Evolutionary conservation across 2,329 filamentous ascomycete genomes (phyloP).

Genomic region (Lasiodiplodia theobromae): DNA sequence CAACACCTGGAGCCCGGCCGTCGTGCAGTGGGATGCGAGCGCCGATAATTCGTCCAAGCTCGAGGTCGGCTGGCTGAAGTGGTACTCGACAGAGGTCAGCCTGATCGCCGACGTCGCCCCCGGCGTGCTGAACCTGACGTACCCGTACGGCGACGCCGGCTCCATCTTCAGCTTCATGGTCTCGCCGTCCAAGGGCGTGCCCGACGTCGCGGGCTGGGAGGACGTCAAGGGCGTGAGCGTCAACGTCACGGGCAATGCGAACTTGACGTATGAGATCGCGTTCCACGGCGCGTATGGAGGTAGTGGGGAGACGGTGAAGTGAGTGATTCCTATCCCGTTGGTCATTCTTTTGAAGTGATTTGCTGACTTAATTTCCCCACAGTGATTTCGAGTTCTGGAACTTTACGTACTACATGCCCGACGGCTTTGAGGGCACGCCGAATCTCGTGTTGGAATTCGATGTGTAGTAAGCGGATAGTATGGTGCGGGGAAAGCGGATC

Average conservation of each 20-base stretch:
- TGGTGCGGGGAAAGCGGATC: neutral
- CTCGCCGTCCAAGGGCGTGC: slow-evolving; percentile 54
- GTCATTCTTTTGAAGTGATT: no score
- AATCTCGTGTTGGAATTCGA: slow-evolving; percentile 39
- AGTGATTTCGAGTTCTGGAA: slow-evolving; percentile 53
- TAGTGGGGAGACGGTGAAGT: slow-evolving; percentile 46
- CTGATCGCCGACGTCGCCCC: slow-evolving; percentile 52
- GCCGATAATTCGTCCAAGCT: slow-evolving; percentile 41
- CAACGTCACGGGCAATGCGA: slow-evolving; percentile 54
- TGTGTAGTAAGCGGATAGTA: neutral
- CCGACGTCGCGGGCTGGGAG: slow-evolving; percentile 54
- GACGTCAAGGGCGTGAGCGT: slow-evolving; percentile 60
- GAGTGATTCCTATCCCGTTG: slow-evolving; percentile 32
- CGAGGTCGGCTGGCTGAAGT: slow-evolving; percentile 40
- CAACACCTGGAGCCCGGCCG: slow-evolving; percentile 64
- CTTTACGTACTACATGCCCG: slow-evolving; percentile 50
- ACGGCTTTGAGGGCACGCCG: slow-evolving; percentile 38
- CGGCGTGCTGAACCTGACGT: slow-evolving; percentile 57
- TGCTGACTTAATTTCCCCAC: slow-evolving; percentile 1
- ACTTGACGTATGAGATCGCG: slow-evolving; percentile 48
- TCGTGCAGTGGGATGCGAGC: slow-evolving; percentile 63
- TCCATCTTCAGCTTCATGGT: slow-evolving; percentile 62
- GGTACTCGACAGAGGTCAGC: slow-evolving; percentile 51
- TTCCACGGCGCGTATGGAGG: slow-evolving; percentile 55
- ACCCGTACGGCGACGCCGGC: slow-evolving; percentile 59